Evolutionary conservation across 2,329 filamentous ascomycete genomes (phyloP), one percentile per base, ranked within the genome.

Genomic region (Epicoccum sorghinum): DNA sequence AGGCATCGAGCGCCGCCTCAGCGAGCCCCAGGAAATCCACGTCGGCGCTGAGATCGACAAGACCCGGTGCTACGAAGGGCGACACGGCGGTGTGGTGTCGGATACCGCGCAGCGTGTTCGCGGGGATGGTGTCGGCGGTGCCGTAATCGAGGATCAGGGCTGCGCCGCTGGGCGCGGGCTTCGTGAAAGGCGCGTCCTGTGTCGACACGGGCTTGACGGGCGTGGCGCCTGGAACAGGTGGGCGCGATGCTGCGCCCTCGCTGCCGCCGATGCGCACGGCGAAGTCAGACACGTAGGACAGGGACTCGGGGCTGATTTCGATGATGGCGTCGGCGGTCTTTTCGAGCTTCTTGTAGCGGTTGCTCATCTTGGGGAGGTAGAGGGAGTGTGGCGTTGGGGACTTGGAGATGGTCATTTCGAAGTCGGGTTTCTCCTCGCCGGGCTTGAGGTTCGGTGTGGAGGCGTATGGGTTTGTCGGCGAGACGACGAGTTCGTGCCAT

Each of bases 81-180:
- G 87, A 92, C 40, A 96, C 89, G 23, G 83, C 82, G 23, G 81
- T 79, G 77, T 99, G 95, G 12, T 82, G 80, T 32, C 87, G 85
- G 73, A 99, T 98, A 22, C 95, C 95, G 29, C 95, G 89, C 22
- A 99, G 83, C 0, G 92, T 96, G 80, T 96, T 96, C 56, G 89
- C 80, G 3, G 95, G 95, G 43, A 99, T 87, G 0, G 84, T 89
- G 53, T 86, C 81, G 3, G 86, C 76, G 4, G 93, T 89, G 14
- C 95, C 95, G 76, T 99, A 99, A 78, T 99, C 95, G 40, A 99
- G 86, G 64, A 99, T 91, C n/a, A 99, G 81, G 0, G 93, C 95
- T 7, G 93, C 95, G 44, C 95, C 95, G 0, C 87, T 88, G 1
- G 93, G 86, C 0, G 70, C 72, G 0, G 79, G 63, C 69, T 91